Base-by-base conservation (phyloP, 345 rosid genomes). In the Lepidium aucheri region DNA sequence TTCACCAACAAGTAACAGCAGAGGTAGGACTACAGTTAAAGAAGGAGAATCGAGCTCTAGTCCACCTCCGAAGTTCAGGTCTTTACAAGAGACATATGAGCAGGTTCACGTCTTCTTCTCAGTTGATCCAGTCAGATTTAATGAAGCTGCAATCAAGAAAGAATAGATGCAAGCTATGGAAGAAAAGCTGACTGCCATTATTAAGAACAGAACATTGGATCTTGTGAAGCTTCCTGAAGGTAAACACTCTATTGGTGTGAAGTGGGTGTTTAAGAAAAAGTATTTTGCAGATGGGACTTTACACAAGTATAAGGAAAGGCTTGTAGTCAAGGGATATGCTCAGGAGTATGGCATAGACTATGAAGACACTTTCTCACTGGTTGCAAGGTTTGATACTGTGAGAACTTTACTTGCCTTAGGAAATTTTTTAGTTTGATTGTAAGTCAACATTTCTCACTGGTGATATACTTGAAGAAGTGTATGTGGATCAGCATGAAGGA, bases 231-330 rank as follows among this genome's bases (percentile, higher is more conserved):
- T 41, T 24, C 57, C 39, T 13, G 3, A 43, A 38, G 12, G 35
- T 7, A 58, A 65, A 12, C 33, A 57, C 8, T 16, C 22, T 20
- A 20, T 20, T 20, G 42, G 77, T 14, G 40, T 49, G 26, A 66
- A 74, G 18, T 74, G 57, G 68, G 22, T 74, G 6, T 59, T 58
- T 54, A 67, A 14, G 16, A 50, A 42, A 0, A 74, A 74, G 13
- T 33, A n/a, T n/a, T n/a, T n/a, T n/a, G n/a, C n/a, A n/a, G n/a
- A n/a, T n/a, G n/a, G n/a, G n/a, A n/a, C n/a, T n/a, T n/a, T n/a
- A n/a, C n/a, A n/a, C n/a, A n/a, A n/a, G n/a, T n/a, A n/a, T n/a
- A n/a, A n/a, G n/a, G n/a, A n/a, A n/a, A n/a, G n/a, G n/a, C n/a
- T n/a, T n/a, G n/a, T n/a, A n/a, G n/a, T n/a, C n/a, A n/a, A n/a